Base-by-base conservation (phyloP, 1,139 yeast species). In the Zygosaccharomyces sapae region DNA sequence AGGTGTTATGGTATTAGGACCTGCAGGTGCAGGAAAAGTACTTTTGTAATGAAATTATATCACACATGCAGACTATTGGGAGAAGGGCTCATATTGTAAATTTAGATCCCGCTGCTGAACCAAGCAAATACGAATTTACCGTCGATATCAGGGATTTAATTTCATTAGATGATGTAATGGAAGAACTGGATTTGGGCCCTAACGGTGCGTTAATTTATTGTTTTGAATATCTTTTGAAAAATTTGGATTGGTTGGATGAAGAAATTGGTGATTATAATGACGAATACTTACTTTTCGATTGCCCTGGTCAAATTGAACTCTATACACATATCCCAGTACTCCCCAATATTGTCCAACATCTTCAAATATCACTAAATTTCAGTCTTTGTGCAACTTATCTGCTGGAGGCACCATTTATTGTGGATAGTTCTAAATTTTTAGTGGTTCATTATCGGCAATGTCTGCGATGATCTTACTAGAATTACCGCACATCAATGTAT, bases 1-100 rank as follows among this genome's bases (percentile, higher is more conserved):
- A 1, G 98, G 97, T 48, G 94, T 89, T n/a, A 71, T 92, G 55
- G 96, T 92, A 2, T 69, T 92, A 55, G 98, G 98, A 1, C 98
- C 98, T 12, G 98, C 98, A 0, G 98, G 98, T 33, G 97, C 86
- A 10, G 98, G 98, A 92, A 83, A 68, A 80, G 89, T 43, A 88
- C 98, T 0, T 92, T 64, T 90, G 97, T 70, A 86, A 86, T 62
- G 75, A 95, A 10, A 77, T 92, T 51, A 85, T 94, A 47, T 70
- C 95, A 1, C 86, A 92, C 65, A 86, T 94, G 83, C 95, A 88
- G 67, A 76, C 88, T 25, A 76, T 86, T 25, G 97, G 98, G 1
- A 81, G 98, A 50, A 73, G 95, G 41, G 97, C 96, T 0, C 97
- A 92, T 66, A 80, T 94, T 38, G 97, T 92, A 22, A 92, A 92